Percentiles rank a stretch among this genome's conserved stretches.
These are phyloP conservation scores for Calonectria pteridis DNA, from an alignment of 2,329 filamentous ascomycete species.

Conservation along the genomic window DNA sequence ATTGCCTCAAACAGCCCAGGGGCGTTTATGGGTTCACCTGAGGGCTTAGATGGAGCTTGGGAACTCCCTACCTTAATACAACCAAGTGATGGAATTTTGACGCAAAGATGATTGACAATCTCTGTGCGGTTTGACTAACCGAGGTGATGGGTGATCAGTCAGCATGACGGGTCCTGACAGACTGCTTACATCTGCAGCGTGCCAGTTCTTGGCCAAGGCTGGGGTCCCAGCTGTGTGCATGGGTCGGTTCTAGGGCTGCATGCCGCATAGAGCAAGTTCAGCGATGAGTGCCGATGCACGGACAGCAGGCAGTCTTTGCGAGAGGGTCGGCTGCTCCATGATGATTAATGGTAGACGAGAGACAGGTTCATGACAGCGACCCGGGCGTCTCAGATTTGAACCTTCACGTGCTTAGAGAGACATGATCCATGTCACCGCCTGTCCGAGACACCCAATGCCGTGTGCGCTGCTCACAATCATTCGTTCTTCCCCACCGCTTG, in stretches of 20 bases:
- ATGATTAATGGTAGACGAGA: neutral
- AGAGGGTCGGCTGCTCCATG: neutral
- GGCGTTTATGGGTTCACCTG: neutral
- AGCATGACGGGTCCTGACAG: conserved; percentile 19
- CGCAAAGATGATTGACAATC: neutral
- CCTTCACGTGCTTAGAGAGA: neutral
- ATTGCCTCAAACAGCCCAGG: neutral
- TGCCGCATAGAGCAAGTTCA: neutral
- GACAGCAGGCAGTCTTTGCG: neutral
- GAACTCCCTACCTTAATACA: conserved; percentile 5
- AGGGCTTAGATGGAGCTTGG: neutral
- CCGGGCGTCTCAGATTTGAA: neutral
- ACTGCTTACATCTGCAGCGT: conserved; percentile 21
- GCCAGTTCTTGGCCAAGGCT: conserved; percentile 1
- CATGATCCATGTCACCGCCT: neutral
- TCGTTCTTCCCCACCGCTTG: neutral
- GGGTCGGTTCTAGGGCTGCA: neutral
- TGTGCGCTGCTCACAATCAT: too few species aligned
- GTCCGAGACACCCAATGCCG: neutral
- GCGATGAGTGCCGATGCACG: conserved; percentile 5
- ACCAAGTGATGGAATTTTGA: neutral
- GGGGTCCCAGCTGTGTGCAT: neutral
- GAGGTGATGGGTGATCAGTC: conserved; percentile 13
- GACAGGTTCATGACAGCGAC: neutral
- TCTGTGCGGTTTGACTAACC: neutral